These are phyloP conservation scores for Platismatia glauca DNA, from an alignment of 495 filamentous ascomycete species.

Conservation along the genomic window DNA sequence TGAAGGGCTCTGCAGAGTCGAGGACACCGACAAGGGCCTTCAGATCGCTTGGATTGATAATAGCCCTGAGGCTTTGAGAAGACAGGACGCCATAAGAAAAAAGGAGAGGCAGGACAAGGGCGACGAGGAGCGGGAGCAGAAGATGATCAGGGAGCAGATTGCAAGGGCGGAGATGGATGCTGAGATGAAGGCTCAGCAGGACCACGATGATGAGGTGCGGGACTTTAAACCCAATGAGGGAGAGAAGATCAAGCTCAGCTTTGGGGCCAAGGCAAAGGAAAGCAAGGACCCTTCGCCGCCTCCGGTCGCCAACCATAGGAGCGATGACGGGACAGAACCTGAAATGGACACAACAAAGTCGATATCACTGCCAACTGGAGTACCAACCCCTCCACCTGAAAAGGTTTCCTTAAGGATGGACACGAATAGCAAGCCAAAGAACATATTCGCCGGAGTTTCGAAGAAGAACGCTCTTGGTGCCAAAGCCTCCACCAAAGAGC, in stretches of 20 bases:
- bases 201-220: conserved; percentile 40
- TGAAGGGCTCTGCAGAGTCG: conserved; percentile 76
- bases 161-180: conserved; percentile 53
- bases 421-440: conserved; percentile 58
- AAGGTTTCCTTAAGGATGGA: conserved; percentile 53
- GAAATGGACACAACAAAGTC: conserved; percentile 22
- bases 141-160: conserved; percentile 69
- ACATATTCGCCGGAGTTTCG: conserved; percentile 61
- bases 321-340: conserved; percentile 18
- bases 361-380: conserved; percentile 23
- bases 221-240: conserved; percentile 62
- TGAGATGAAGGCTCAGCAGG: conserved; percentile 37
- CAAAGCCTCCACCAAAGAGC: conserved; percentile 51
- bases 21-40: conserved; percentile 74
- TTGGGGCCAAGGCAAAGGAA: conserved; percentile 42
- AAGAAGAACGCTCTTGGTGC: conserved; percentile 57
- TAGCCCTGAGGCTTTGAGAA: conserved; percentile 67
- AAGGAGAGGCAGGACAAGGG: conserved; percentile 81
- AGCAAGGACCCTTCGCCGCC: conserved; percentile 28
- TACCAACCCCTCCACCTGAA: conserved; percentile 26
- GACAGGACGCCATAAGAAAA: conserved; percentile 69
- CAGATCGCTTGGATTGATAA: conserved; percentile 88
- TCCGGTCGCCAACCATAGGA: conserved; percentile 7
- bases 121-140: conserved; percentile 82
- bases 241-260: conserved; percentile 73